Conservation (phyloP, 306 rosid species). For the Betula pendula region DNA sequence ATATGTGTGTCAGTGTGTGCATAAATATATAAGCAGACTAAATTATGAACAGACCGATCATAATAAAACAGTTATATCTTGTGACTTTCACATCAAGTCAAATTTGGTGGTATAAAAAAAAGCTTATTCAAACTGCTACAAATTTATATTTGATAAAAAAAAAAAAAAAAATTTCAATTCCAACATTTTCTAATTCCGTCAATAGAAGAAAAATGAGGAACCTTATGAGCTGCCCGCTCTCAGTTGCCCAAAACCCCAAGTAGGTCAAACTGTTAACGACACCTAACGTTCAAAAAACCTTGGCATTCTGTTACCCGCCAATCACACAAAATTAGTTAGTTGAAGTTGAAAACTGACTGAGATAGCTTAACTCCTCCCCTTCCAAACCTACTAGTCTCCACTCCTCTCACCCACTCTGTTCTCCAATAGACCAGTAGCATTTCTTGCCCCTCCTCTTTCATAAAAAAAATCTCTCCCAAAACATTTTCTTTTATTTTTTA, state of each 20-base stretch:
- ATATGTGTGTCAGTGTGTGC: no score
- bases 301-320: conserved; percentile 38
- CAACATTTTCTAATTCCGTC: no score
- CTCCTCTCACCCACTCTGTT: neutral
- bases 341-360: conserved; percentile 18
- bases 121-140: no score
- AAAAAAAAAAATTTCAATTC: no score
- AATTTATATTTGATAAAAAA: no score
- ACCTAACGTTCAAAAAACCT: conserved; percentile 45
- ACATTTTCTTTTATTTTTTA: neutral
- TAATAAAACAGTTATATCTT: no score
- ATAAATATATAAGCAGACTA: no score
- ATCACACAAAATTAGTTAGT: conserved; percentile 30
- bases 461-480: neutral
- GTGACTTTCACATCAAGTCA: no score
- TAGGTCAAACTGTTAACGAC: neutral
- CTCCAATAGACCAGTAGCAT: neutral
- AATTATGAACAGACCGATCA: no score
- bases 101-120: no score
- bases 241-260: neutral
- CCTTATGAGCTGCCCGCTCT: neutral
- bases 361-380: neutral
- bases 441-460: neutral
- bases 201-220: neutral
- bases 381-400: conserved; percentile 42